A percentile compares a stretch with the other conserved stretches of the same genome.
phyloP scores from a whole-genome alignment of 148 eudicot species.

The Vaccinium corymbosum region DNA sequence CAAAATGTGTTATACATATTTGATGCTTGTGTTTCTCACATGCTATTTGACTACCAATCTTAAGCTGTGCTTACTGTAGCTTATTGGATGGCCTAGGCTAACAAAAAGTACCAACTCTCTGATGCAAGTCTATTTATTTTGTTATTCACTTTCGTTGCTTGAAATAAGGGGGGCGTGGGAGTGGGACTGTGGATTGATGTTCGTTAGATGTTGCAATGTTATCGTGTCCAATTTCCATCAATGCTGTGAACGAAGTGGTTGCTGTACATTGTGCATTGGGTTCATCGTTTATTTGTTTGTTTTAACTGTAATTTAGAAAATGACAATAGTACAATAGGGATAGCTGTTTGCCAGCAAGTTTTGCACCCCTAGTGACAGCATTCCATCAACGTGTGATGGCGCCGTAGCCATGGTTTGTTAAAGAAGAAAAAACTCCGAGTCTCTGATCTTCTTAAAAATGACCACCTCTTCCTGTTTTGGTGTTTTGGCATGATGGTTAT shows the following conservation, averaged over 20 bases:
- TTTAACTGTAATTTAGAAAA: background rate
- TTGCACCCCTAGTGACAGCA: background rate
- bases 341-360: background rate
- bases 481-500: background rate
- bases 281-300: background rate
- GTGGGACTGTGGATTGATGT: background rate
- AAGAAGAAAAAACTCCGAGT: background rate
- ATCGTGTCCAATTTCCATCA: background rate
- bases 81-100: background rate
- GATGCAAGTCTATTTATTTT: background rate
- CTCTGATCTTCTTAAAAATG: background rate
- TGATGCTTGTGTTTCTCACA: conserved; percentile 1
- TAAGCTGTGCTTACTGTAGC: background rate
- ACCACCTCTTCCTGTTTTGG: background rate
- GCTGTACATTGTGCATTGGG: background rate
- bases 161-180: background rate
- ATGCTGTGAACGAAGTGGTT: background rate
- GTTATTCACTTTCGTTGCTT: background rate
- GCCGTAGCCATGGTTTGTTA: background rate
- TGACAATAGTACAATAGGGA: background rate
- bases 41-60: background rate
- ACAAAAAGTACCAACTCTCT: background rate
- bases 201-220: background rate
- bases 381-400: background rate
- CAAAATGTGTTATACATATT: background rate